A percentile compares a stretch with the other conserved stretches of the same genome.
These are phyloP conservation scores for Ganoderma boninense DNA, from an alignment of 1,284 basidiomycete species.

Conservation along the genomic window DNA sequence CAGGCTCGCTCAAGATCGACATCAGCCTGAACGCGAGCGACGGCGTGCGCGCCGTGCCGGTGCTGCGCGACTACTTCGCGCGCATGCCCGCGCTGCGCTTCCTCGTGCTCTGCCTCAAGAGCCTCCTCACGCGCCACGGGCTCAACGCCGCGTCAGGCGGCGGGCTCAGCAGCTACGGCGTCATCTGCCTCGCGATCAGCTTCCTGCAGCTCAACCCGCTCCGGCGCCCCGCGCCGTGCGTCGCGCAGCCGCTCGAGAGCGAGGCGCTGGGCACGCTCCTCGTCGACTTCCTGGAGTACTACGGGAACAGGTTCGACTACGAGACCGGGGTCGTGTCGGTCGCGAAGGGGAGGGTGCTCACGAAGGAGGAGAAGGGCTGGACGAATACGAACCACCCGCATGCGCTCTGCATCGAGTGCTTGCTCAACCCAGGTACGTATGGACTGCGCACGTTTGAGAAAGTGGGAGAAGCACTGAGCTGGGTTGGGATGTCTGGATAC, in stretches of 20 bases:
- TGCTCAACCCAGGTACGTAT: slow-evolving; percentile 47
- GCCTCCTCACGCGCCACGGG: slow-evolving; percentile 67
- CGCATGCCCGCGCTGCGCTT: slow-evolving; percentile 70
- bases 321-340: slow-evolving; percentile 51
- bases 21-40: slow-evolving; percentile 74
- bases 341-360: slow-evolving; percentile 42
- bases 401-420: slow-evolving; percentile 52
- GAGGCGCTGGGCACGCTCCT: slow-evolving; percentile 55
- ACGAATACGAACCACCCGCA: slow-evolving; percentile 36
- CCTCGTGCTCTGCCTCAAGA: slow-evolving; percentile 76
- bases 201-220: slow-evolving; percentile 71
- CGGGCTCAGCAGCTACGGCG: slow-evolving; percentile 79
- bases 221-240: slow-evolving; percentile 37
- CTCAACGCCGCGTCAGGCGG: slow-evolving; percentile 80
- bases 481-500: neutral
- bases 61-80: slow-evolving; percentile 66
- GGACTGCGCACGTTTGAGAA: neutral
- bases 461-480: neutral
- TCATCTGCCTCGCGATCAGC: slow-evolving; percentile 76
- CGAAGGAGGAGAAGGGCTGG: slow-evolving; percentile 50
- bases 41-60: slow-evolving; percentile 66
- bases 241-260: slow-evolving; percentile 48
- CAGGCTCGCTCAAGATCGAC: slow-evolving; percentile 72
- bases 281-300: slow-evolving; percentile 55
- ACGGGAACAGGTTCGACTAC: slow-evolving; percentile 54